Percentiles rank a stretch among this genome's conserved stretches.
These are phyloP conservation scores for Oryza rufipogon DNA, from an alignment of 176 grass and related monocot genomes.

Conservation along the genomic window DNA sequence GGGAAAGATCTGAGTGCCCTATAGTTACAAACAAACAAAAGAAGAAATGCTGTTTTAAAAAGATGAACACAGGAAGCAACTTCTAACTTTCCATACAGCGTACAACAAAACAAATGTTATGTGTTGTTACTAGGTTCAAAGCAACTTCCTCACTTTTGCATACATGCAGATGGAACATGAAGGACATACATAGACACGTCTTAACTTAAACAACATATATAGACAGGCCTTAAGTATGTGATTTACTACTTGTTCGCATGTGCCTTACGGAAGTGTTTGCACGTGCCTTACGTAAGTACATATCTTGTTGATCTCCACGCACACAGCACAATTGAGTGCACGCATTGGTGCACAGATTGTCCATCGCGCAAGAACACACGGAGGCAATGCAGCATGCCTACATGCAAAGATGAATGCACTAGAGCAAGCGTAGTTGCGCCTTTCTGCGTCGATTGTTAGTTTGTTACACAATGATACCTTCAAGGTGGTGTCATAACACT, in stretches of 20 bases:
- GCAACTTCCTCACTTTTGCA: neutral
- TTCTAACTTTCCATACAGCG: constrained; percentile 10
- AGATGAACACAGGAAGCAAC: neutral
- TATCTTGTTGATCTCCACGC: neutral
- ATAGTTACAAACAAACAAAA: neutral
- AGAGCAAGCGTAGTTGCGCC: neutral
- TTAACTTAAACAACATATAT: neutral
- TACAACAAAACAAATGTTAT: neutral
- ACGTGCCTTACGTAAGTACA: neutral
- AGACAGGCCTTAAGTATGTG: neutral
- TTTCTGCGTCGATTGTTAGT: neutral
- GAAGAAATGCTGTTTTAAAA: neutral
- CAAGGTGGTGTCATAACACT: neutral
- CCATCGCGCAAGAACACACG: neutral
- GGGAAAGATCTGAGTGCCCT: neutral
- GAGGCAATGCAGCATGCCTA: neutral
- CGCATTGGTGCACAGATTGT: neutral
- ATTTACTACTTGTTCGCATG: neutral
- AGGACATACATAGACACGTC: neutral
- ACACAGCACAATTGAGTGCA: neutral
- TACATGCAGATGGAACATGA: constrained; percentile 19
- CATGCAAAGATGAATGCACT: neutral
- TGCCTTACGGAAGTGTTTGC: neutral
- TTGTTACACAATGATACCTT: neutral
- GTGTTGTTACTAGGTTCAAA: neutral